A percentile compares a stretch with the other conserved stretches of the same genome.
Conservation (phyloP, 495 filamentous ascomycete genomes). For the Lasiosphaeris hirsuta region DNA sequence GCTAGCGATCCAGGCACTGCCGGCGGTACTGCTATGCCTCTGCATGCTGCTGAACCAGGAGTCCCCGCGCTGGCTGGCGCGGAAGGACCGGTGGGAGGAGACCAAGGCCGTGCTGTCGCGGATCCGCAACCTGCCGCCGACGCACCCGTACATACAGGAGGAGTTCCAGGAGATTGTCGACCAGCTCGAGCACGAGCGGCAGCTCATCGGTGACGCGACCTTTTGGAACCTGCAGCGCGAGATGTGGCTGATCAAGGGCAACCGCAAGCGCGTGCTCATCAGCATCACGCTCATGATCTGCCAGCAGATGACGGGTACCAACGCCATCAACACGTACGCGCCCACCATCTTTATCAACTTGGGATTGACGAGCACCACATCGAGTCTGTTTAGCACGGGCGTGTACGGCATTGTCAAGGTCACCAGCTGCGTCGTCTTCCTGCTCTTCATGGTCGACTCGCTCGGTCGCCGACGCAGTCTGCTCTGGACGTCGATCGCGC, state of each 20-base stretch:
- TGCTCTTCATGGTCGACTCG: constrained; percentile 61
- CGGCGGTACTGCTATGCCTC: constrained; percentile 55
- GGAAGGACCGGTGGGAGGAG: constrained; percentile 67
- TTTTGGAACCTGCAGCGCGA: constrained; percentile 66
- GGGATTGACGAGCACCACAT: constrained; percentile 44
- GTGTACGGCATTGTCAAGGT: constrained; percentile 52
- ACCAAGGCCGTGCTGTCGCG: constrained; percentile 52
- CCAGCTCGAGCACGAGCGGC: constrained; percentile 67
- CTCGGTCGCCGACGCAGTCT: constrained; percentile 65
- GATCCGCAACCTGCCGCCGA: constrained; percentile 52
- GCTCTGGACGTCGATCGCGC: constrained; percentile 69
- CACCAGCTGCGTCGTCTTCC: constrained; percentile 35
- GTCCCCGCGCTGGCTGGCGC: constrained; percentile 68
- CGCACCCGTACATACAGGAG: constrained; percentile 62
- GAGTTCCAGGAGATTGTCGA: constrained; percentile 65
- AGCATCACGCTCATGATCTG: constrained; percentile 45
- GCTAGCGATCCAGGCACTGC: constrained; percentile 62
- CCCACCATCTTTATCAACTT: constrained; percentile 49
- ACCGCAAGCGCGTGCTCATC: constrained; percentile 46
- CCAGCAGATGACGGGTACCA: constrained; percentile 45
- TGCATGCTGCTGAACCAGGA: constrained; percentile 60
- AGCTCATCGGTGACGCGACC: constrained; percentile 56
- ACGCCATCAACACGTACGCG: constrained; percentile 53
- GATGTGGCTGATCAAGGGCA: constrained; percentile 64
- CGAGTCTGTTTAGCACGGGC: constrained; percentile 46